Evolutionary conservation across 192 early-diverging fungal species (phyloP).

Genomic region (Backusella luteola): DNA sequence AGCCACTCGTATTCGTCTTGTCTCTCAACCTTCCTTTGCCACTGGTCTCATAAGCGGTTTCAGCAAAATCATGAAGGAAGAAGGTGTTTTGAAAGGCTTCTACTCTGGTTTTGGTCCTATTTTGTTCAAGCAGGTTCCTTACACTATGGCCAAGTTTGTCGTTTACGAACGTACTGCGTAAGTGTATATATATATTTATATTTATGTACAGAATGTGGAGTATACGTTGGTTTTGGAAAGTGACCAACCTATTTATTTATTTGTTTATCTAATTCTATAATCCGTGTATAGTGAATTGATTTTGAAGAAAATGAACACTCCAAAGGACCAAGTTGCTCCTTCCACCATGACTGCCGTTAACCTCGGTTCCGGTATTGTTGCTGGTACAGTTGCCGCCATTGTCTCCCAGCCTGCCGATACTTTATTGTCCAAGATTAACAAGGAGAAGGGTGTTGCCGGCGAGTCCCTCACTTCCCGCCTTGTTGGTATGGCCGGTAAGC

Average conservation of each 20-base stretch:
- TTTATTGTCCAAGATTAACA: constrained; percentile 73
- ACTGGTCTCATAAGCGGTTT: constrained; percentile 60
- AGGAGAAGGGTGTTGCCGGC: constrained; percentile 59
- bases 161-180: constrained; percentile 57
- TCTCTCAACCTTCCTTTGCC: constrained; percentile 67
- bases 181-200: constrained; percentile 20
- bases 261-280: neutral
- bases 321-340: constrained; percentile 42
- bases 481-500: constrained; percentile 30
- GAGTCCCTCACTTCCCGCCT: constrained; percentile 60
- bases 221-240: neutral
- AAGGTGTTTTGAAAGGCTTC: constrained; percentile 66
- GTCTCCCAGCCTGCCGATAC: constrained; percentile 71
- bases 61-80: constrained; percentile 55
- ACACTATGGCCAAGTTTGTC: constrained; percentile 81
- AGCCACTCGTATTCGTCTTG: constrained; percentile 72
- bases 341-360: constrained; percentile 47
- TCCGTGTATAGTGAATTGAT: constrained; percentile 41
- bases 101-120: constrained; percentile 79
- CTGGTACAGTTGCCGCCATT: constrained; percentile 66
- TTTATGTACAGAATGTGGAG: neutral
- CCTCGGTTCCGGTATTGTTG: constrained; percentile 58
- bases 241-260: neutral
- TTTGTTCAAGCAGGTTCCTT: constrained; percentile 75
- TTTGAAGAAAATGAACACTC: constrained; percentile 40